Base-by-base conservation (phyloP, 129 eudicot species). In the Flaveria linearis region DNA sequence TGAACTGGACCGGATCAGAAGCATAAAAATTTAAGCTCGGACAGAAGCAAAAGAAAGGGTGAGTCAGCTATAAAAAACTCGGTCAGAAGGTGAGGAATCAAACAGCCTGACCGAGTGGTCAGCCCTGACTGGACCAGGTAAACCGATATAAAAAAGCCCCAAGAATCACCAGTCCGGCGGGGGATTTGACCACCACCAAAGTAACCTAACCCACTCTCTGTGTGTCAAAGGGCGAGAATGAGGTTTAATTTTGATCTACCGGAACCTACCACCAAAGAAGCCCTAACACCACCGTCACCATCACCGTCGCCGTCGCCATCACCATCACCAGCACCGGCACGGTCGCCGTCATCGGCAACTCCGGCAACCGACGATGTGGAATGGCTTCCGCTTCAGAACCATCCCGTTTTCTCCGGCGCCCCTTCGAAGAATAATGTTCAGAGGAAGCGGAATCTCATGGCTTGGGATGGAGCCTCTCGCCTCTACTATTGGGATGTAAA, bases 391-490 rank as follows among this genome's bases (percentile, higher is more conserved):
- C 96, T 93, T 66, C 93, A 88, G 52, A 86, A 82, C 77, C 96
- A 93, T 80, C 96, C 98, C 0, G 58, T 87, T 66, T 93, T 93
- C 85, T 80, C 90, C 74, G 2, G 81, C 65, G 2, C 33, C 46
- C 13, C 43, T 60, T 18, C 76, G 4, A 17, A 64, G 56, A 76
- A 22, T 82, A 66, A 39, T 77, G 39, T 17, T 70, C 81, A 50
- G 51, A 30, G 57, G 41, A 77, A 55, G 12, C 64, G 69, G 15
- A 90, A 88, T 76, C 91, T 90, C 52, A 73, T 90, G 39, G 93
- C 98, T 0, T 93, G 98, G 98, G 98, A 94, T 61, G 98, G 97
- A 65, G 93, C 88, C 43, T 94, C 98, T 69, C 88, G 98, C 22
- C 86, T 94, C 42, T 94, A 91, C 83, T 83, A 78, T 20, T 94